A percentile compares a stretch with the other conserved stretches of the same genome.
Evolutionary conservation across 2,329 filamentous ascomycete genomes (phyloP).

Genomic region (Colletotrichum scovillei): DNA sequence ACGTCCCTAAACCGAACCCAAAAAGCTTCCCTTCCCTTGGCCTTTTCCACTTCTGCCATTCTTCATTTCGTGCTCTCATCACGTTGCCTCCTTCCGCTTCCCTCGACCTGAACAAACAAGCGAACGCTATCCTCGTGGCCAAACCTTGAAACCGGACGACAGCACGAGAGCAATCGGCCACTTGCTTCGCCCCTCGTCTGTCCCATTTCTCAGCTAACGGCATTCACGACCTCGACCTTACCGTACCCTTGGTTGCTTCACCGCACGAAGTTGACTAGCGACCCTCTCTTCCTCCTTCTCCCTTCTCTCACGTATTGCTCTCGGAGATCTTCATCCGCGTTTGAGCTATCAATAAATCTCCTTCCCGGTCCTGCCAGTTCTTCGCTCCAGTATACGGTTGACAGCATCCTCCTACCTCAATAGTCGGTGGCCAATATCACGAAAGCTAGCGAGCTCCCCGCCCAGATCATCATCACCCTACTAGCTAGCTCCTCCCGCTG

Average conservation of each 20-base stretch:
- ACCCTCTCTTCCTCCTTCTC: background rate
- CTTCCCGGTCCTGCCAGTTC: background rate
- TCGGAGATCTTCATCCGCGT: conserved; percentile 10
- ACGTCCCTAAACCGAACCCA: conserved; percentile 34
- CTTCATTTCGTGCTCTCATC: conserved; percentile 22
- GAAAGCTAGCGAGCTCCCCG: conserved; percentile 15
- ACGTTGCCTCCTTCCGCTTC: conserved; percentile 11
- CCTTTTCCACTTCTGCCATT: conserved; percentile 25
- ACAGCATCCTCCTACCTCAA: background rate
- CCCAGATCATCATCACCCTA: conserved; percentile 13
- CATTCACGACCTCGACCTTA: conserved; percentile 2
- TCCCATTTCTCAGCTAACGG: conserved; percentile 22
- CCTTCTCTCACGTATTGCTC: background rate
- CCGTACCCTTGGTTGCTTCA: background rate
- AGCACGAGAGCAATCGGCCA: conserved; percentile 19
- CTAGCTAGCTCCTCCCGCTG: conserved; percentile 22
- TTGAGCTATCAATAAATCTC: background rate
- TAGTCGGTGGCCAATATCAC: conserved; percentile 10
- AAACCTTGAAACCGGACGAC: conserved; percentile 24
- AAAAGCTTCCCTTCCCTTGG: conserved; percentile 37
- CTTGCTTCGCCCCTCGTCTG: conserved; percentile 20
- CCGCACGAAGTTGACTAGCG: conserved; percentile 21
- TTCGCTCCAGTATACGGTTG: background rate
- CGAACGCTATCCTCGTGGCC: conserved; percentile 20
- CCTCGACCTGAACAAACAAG: conserved; percentile 16